These are phyloP conservation scores for Colletotrichum horii DNA, from an alignment of 2,329 filamentous ascomycete genomes.

Conservation along the genomic window DNA sequence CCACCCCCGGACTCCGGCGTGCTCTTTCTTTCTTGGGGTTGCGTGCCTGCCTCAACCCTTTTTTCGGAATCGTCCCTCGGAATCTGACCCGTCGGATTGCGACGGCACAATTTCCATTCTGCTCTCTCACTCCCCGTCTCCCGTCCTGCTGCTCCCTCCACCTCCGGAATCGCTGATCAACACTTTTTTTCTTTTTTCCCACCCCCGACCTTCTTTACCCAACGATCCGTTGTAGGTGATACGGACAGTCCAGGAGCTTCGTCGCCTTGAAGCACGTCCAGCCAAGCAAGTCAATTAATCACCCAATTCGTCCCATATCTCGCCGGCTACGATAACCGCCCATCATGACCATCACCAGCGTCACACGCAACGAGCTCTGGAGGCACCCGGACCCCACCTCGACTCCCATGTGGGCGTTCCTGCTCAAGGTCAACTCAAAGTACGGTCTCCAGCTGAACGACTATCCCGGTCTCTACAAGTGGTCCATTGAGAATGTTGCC, in stretches of 20 bases:
- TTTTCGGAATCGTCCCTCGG: slow-evolving; percentile 11
- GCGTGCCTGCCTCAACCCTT: neutral
- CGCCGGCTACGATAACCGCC: neutral
- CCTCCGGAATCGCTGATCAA: neutral
- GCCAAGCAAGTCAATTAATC: neutral
- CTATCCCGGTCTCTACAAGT: slow-evolving; percentile 80
- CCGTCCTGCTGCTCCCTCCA: neutral
- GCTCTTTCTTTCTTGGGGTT: neutral
- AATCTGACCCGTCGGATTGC: slow-evolving; percentile 20
- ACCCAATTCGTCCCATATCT: neutral
- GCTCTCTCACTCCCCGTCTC: neutral
- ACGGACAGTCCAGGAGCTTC: neutral
- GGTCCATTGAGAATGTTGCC: slow-evolving; percentile 80
- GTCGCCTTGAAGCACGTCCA: neutral
- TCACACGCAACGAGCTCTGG: slow-evolving; percentile 65
- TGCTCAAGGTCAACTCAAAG: slow-evolving; percentile 71
- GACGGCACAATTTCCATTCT: slow-evolving; percentile 17
- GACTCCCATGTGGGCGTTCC: slow-evolving; percentile 76
- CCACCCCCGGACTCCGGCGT: slow-evolving; percentile 21
- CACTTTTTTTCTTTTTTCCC: neutral
- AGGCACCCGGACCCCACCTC: slow-evolving; percentile 68
- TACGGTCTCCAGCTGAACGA: slow-evolving; percentile 65
- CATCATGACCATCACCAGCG: slow-evolving; percentile 20
- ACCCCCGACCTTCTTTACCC: neutral
- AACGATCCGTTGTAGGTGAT: neutral